phyloP scores from a whole-genome alignment of 305 asterid species.

The Plantago coronopus region DNA sequence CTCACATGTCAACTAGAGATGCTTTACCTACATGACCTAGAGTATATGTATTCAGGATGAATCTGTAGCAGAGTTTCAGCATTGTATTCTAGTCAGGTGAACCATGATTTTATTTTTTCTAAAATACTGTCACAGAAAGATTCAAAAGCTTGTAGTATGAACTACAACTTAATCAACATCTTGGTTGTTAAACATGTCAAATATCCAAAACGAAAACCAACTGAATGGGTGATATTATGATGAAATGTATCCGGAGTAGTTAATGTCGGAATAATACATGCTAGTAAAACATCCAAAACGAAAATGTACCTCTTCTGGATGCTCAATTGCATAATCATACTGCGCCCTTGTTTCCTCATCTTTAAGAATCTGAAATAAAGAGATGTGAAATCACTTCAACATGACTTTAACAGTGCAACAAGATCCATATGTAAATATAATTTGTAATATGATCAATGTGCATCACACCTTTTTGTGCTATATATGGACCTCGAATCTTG shows the following conservation, averaged over 20 bases:
- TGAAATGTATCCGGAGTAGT: neutral
- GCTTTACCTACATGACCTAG: too few species aligned
- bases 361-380: constrained; percentile 67
- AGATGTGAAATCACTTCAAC: constrained; percentile 12
- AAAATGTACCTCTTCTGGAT: constrained; percentile 84
- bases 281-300: neutral
- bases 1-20: too few species aligned
- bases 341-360: constrained; percentile 92
- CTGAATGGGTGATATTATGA: neutral
- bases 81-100: neutral
- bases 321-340: constrained; percentile 92
- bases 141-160: too few species aligned
- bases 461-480: neutral
- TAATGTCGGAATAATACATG: constrained; percentile 14
- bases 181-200: too few species aligned
- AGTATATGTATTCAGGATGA: neutral
- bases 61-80: neutral
- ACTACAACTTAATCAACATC: too few species aligned
- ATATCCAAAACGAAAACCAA: too few species aligned
- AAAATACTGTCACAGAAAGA: too few species aligned
- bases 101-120: too few species aligned
- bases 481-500: neutral
- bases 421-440: neutral
- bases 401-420: neutral
- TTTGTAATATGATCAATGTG: neutral